Percentiles rank a stretch among this genome's conserved stretches.
Conservation (phyloP, 2,329 filamentous ascomycete genomes). For the Alternaria atra region DNA sequence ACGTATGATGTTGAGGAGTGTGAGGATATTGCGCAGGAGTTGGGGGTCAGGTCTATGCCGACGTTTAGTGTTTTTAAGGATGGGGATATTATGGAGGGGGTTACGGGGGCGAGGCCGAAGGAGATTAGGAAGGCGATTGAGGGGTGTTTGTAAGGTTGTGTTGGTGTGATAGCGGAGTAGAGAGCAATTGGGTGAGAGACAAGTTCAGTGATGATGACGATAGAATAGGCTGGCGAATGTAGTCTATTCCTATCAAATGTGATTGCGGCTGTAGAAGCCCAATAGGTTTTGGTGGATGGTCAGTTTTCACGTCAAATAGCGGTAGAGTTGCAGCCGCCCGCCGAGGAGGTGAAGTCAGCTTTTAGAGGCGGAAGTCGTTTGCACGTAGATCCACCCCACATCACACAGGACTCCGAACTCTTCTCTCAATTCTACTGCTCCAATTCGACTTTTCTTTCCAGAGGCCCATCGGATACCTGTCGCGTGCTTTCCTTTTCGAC, state of each 20-base stretch:
- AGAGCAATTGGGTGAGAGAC: background rate
- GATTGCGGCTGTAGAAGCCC: too few species aligned
- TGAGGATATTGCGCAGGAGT: slow-evolving; percentile 43
- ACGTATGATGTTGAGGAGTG: slow-evolving; percentile 44
- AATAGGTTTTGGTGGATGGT: background rate
- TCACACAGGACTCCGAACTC: too few species aligned
- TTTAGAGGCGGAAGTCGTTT: background rate
- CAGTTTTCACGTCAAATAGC: background rate
- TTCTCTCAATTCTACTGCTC: background rate
- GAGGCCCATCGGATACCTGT: too few species aligned
- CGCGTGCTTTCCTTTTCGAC: background rate
- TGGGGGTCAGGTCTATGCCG: slow-evolving; percentile 40
- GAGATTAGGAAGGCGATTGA: slow-evolving; percentile 38
- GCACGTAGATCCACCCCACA: background rate
- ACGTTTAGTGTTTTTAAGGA: slow-evolving; percentile 43
- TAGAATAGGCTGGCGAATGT: background rate
- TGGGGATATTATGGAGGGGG: slow-evolving; percentile 39
- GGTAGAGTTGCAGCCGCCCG: background rate
- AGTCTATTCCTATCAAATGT: background rate
- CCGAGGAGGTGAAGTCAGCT: background rate
- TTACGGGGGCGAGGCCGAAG: slow-evolving; percentile 31
- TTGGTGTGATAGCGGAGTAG: too few species aligned
- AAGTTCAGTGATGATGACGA: background rate
- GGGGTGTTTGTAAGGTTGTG: slow-evolving; percentile 23
- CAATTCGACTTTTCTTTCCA: background rate